phyloP scores from a whole-genome alignment of 2,329 filamentous ascomycete genomes.

The Lachnellula cervina region DNA sequence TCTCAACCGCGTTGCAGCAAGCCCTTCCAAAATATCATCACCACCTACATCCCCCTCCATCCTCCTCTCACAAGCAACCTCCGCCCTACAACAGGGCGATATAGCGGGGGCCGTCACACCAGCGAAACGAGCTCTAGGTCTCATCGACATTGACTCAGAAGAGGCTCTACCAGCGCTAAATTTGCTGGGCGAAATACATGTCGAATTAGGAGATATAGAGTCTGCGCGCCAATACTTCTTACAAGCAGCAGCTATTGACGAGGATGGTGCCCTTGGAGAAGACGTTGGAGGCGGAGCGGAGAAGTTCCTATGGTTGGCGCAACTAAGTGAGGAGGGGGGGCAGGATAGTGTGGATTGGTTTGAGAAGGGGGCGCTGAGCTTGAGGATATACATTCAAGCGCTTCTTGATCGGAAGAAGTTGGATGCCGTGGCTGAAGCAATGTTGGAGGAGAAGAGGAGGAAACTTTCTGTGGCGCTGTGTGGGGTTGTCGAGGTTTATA shows the following conservation, averaged over 20 bases:
- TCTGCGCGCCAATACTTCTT: conserved; percentile 68
- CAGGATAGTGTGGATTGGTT: conserved; percentile 63
- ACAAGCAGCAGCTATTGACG: conserved; percentile 69
- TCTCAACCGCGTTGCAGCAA: conserved; percentile 25
- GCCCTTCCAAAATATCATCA: conserved; percentile 21
- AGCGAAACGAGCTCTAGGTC: conserved; percentile 26
- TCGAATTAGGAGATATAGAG: conserved; percentile 60
- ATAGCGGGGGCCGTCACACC: conserved; percentile 26
- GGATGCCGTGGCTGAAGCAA: conserved; percentile 35
- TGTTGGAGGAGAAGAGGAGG: conserved; percentile 65
- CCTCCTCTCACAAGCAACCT: conserved; percentile 28
- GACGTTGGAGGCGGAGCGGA: conserved; percentile 77
- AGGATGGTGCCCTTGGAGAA: conserved; percentile 66
- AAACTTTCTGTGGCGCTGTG: conserved; percentile 91
- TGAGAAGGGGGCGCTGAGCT: conserved; percentile 63
- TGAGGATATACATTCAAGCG: conserved; percentile 66
- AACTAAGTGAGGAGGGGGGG: conserved; percentile 71
- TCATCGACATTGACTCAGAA: conserved; percentile 20
- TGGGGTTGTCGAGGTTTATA: conserved; percentile 93
- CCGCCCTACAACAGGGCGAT: conserved; percentile 30
- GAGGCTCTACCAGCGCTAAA: conserved; percentile 31
- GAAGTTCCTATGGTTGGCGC: conserved; percentile 92
- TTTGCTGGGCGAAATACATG: conserved; percentile 34
- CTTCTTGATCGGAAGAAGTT: conserved; percentile 49
- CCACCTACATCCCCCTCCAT: conserved; percentile 20